Percentiles rank a stretch among this genome's conserved stretches.
phyloP scores from a whole-genome alignment of 768 basidiomycete genomes.

The Boletus bicolor region DNA sequence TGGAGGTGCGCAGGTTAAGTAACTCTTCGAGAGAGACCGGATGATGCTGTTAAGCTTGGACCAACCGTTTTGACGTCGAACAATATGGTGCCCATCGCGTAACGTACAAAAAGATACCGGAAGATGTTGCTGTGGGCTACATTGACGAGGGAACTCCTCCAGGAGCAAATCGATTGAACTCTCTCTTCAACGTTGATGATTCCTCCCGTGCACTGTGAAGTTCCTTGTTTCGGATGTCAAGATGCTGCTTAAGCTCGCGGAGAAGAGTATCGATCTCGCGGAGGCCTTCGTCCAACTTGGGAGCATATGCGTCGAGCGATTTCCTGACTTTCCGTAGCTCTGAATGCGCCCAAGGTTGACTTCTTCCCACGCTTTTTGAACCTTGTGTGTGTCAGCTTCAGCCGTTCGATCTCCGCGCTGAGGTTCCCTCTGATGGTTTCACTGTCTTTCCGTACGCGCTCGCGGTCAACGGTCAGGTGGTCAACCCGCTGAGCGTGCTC shows the following conservation, averaged over 20 bases:
- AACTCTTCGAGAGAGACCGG: no score
- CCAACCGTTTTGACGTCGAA: no score
- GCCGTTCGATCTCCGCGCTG: slow-evolving; percentile 20
- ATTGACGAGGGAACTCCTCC: slow-evolving; percentile 15
- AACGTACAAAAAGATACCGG: no score
- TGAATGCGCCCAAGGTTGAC: slow-evolving; percentile 19
- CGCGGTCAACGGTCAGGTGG: slow-evolving; percentile 21
- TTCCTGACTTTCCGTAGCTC: slow-evolving; percentile 23
- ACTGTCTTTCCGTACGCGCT: slow-evolving; percentile 23
- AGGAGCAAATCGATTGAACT: slow-evolving; percentile 34
- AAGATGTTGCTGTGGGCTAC: no score
- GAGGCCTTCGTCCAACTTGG: slow-evolving; percentile 17
- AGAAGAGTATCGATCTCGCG: slow-evolving; percentile 19
- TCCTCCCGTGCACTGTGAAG: slow-evolving; percentile 24
- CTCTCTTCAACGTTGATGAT: slow-evolving; percentile 26
- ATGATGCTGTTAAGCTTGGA: no score
- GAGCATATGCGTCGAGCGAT: slow-evolving; percentile 16
- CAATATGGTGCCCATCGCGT: no score
- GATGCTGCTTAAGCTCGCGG: slow-evolving; percentile 16
- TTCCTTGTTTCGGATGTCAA: slow-evolving; percentile 21
- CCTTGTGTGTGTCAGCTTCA: slow-evolving; percentile 14
- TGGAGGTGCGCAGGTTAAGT: no score
- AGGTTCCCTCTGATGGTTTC: slow-evolving; percentile 16
- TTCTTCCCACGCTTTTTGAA: slow-evolving; percentile 23
- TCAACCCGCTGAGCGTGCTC: slow-evolving; percentile 21